These are phyloP conservation scores for Platanthera guangdongensis DNA, from an alignment of 106 monocot species.

Conservation along the genomic window DNA sequence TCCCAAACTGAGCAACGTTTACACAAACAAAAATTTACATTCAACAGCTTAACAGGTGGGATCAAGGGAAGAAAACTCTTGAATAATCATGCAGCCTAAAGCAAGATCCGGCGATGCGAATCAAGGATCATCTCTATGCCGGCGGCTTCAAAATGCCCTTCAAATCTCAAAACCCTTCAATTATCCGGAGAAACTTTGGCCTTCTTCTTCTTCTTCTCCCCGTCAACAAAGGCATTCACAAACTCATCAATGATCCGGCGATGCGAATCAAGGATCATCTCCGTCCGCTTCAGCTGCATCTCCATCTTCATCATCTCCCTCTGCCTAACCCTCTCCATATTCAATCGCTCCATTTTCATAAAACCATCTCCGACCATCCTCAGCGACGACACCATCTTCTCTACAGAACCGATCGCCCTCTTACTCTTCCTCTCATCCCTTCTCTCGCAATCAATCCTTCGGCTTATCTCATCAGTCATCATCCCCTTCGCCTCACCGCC, in stretches of 20 bases:
- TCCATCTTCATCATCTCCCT: slow-evolving; percentile 85
- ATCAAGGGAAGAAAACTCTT: background rate
- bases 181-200: background rate
- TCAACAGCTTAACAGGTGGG: background rate
- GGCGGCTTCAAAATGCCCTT: background rate
- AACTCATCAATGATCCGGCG: slow-evolving; percentile 53
- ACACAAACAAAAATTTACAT: background rate
- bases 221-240: slow-evolving; percentile 19
- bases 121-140: background rate
- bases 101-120: background rate
- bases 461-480: slow-evolving; percentile 40
- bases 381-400: slow-evolving; percentile 56
- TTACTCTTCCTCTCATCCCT: slow-evolving; percentile 16
- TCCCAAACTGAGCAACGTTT: no score
- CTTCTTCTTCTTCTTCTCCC: slow-evolving; percentile 44
- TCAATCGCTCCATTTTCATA: slow-evolving; percentile 81
- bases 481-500: slow-evolving; percentile 2
- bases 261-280: slow-evolving; percentile 78
- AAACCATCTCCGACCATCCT: slow-evolving; percentile 72
- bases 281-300: slow-evolving; percentile 74
- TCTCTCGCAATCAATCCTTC: slow-evolving; percentile 23
- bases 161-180: background rate
- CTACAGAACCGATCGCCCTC: slow-evolving; percentile 18
- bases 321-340: slow-evolving; percentile 87
- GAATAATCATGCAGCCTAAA: background rate